Conservation (phyloP, 2,329 filamentous ascomycete genomes). For the Sphaerulina vaccinii region DNA sequence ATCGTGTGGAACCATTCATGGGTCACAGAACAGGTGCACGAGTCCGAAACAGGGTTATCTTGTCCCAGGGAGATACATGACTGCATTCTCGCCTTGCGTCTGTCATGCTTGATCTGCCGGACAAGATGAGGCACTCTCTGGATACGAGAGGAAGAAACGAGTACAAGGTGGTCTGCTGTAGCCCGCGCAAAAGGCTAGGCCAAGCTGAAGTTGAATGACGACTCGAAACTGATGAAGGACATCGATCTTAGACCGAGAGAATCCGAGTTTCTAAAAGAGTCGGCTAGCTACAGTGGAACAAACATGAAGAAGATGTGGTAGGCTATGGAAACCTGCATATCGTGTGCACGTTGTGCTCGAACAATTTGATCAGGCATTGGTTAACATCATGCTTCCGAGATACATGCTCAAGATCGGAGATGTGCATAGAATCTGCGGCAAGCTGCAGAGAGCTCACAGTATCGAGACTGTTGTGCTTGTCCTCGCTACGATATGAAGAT, state of each 20-base stretch:
- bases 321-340: slow-evolving; percentile 2
- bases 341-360: slow-evolving; percentile 4
- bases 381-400: neutral
- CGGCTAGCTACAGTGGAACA: neutral
- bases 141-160: neutral
- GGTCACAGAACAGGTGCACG: slow-evolving; percentile 4
- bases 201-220: neutral
- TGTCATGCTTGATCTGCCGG: neutral
- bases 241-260: neutral
- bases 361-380: neutral
- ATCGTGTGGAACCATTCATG: neutral
- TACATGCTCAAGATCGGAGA: neutral
- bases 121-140: neutral
- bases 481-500: no score
- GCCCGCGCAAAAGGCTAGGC: neutral
- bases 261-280: neutral
- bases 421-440: neutral
- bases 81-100: slow-evolving; percentile 3
- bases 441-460: slow-evolving; percentile 2
- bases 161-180: neutral
- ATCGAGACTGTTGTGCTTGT: neutral
- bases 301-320: neutral
- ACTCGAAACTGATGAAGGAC: neutral
- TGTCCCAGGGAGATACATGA: neutral
- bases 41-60: neutral